Conservation (phyloP, 306 rosid species). For the Pyrus communis region DNA sequence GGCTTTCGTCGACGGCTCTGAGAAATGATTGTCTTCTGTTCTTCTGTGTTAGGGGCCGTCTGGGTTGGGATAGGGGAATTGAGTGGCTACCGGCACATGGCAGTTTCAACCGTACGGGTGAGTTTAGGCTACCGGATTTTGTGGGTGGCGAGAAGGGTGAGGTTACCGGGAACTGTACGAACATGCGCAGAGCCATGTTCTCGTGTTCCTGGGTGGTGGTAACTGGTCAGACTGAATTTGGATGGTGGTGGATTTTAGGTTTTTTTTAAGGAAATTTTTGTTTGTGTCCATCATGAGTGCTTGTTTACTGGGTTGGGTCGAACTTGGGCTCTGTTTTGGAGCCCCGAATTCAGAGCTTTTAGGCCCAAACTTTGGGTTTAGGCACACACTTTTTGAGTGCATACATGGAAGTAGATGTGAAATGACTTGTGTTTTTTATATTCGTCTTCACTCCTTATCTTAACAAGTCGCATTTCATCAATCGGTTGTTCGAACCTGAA, state of each 20-base stretch:
- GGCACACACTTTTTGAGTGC: not conserved
- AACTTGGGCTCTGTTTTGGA: not conserved
- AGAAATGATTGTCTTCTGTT: not conserved
- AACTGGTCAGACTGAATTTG: not conserved
- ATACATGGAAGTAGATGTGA: not conserved
- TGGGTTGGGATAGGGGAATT: not conserved
- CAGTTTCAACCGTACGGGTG: constrained; percentile 9
- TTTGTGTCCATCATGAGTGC: not conserved
- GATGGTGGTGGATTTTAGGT: constrained; percentile 3
- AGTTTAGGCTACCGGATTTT: not conserved
- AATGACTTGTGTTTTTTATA: not conserved
- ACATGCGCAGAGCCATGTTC: constrained; percentile 21
- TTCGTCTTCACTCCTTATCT: too few relatives aligned
- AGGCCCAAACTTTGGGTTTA: not conserved
- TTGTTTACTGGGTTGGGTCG: not conserved
- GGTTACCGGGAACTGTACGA: constrained; percentile 6
- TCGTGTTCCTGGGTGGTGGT: not conserved
- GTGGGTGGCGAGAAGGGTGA: constrained; percentile 13
- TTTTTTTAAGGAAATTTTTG: not conserved
- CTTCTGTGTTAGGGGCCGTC: not conserved
- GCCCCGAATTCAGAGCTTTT: not conserved
- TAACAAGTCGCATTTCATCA: not conserved
- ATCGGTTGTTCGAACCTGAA: too few relatives aligned
- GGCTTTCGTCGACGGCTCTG: constrained; percentile 50
- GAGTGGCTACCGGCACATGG: not conserved